These are phyloP conservation scores for Leishmania tarentolae DNA, from an alignment of 208 protist genomes.

Conservation along the genomic window DNA sequence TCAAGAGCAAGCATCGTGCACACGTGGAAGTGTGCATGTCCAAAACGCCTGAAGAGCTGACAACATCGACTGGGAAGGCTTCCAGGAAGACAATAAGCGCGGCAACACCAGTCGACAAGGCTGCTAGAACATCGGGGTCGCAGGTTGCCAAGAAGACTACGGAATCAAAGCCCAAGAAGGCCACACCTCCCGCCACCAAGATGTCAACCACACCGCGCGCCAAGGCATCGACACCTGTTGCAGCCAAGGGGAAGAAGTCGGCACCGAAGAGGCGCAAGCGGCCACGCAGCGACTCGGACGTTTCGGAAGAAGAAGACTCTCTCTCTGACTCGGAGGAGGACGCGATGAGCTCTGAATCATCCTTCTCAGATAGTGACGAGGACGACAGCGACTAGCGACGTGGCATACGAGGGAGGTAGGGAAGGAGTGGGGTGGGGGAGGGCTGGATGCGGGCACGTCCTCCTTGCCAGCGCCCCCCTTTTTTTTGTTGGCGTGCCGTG, in stretches of 20 bases:
- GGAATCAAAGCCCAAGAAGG: background rate
- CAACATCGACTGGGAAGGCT: background rate
- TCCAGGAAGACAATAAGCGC: background rate
- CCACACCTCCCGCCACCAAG: constrained; percentile 10
- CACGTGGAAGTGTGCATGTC: constrained; percentile 65
- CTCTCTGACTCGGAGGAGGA: constrained; percentile 27
- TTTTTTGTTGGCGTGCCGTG: background rate
- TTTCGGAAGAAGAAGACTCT: constrained; percentile 30
- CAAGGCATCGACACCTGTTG: constrained; percentile 7
- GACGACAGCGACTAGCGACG: constrained; percentile 27
- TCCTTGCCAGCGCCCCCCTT: background rate
- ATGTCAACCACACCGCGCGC: constrained; percentile 9
- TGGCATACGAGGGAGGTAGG: background rate
- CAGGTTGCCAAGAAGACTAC: constrained; percentile 3
- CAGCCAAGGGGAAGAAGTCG: constrained; percentile 26
- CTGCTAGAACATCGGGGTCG: background rate
- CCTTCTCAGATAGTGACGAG: constrained; percentile 19
- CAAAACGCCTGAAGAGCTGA: constrained; percentile 9
- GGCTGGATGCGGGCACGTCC: background rate
- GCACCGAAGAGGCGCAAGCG: constrained; percentile 27
- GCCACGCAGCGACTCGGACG: constrained; percentile 28
- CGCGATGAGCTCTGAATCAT: constrained; percentile 21
- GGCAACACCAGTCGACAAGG: background rate
- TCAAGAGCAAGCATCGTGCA: constrained; percentile 50
- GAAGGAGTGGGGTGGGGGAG: background rate